phyloP scores from a whole-genome alignment of 2,329 filamentous ascomycete species.

The Penicillium sp. region DNA sequence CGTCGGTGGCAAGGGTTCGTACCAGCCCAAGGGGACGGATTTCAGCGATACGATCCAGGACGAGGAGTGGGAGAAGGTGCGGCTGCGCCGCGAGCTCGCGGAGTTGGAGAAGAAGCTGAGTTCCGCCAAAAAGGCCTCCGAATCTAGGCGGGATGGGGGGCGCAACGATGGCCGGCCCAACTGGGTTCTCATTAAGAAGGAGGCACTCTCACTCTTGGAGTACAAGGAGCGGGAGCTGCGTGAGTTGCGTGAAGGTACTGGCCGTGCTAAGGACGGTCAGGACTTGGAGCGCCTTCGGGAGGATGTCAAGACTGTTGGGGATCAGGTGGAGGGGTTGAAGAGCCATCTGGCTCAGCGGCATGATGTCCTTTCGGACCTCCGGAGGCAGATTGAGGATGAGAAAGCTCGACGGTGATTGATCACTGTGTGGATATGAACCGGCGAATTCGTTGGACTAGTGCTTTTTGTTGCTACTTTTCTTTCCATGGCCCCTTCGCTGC shows the following conservation, averaged over 20 bases:
- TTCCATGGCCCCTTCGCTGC: slow-evolving; percentile 8
- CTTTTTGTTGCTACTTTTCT: slow-evolving; percentile 7
- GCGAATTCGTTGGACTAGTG: neutral
- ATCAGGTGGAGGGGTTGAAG: slow-evolving; percentile 88
- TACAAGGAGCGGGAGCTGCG: slow-evolving; percentile 77
- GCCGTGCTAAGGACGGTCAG: slow-evolving; percentile 54
- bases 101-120: slow-evolving; percentile 84
- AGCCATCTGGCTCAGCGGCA: slow-evolving; percentile 68
- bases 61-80: slow-evolving; percentile 92
- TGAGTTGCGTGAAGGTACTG: slow-evolving; percentile 57
- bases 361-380: slow-evolving; percentile 65
- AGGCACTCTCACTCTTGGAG: slow-evolving; percentile 86
- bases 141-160: slow-evolving; percentile 49
- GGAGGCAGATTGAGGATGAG: slow-evolving; percentile 77
- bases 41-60: slow-evolving; percentile 77
- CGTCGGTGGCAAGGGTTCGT: slow-evolving; percentile 62
- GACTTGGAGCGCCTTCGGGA: slow-evolving; percentile 69
- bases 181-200: slow-evolving; percentile 84
- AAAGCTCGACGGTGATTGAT: slow-evolving; percentile 46
- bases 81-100: slow-evolving; percentile 80
- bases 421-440: neutral
- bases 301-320: slow-evolving; percentile 79
- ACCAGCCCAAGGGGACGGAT: slow-evolving; percentile 78
- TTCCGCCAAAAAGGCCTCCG: slow-evolving; percentile 65
- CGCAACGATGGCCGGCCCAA: slow-evolving; percentile 63